Evolutionary conservation across 768 basidiomycete genomes (phyloP).

Genomic region (Russula abietina): DNA sequence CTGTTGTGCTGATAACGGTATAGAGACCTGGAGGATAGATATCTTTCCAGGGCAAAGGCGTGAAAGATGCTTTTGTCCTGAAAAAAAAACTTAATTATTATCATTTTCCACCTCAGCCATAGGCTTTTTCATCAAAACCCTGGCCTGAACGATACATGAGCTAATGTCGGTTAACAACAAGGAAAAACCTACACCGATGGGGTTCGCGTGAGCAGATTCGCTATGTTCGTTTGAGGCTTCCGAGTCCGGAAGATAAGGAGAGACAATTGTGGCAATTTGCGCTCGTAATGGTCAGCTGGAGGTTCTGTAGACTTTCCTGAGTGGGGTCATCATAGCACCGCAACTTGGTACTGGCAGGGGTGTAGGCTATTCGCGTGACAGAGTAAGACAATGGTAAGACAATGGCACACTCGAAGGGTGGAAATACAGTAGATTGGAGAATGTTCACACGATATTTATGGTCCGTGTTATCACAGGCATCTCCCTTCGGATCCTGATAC

Average conservation of each 20-base stretch:
- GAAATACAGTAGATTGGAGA: not conserved
- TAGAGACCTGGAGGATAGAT: not conserved
- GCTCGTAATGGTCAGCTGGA: not conserved
- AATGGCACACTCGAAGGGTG: not conserved
- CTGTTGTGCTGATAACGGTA: slow-evolving; percentile 1
- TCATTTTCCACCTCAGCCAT: not conserved
- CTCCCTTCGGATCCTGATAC: not conserved
- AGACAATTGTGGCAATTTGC: not conserved
- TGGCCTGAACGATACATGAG: not conserved
- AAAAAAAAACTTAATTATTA: too few relatives aligned
- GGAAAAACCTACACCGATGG: not conserved
- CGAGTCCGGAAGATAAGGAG: not conserved
- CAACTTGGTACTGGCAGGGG: not conserved
- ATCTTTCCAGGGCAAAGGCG: not conserved
- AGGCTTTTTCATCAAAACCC: not conserved
- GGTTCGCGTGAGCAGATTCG: not conserved
- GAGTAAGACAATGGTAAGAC: not conserved
- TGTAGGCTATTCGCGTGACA: not conserved
- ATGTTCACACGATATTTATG: not conserved
- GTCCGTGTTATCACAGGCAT: not conserved
- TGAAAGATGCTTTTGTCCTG: not conserved
- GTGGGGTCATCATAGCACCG: slow-evolving; percentile 5
- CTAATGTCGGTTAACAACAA: not conserved
- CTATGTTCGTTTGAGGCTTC: not conserved
- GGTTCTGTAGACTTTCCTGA: slow-evolving; percentile 1